Conservation (phyloP, 805 yeast species). For the Saturnispora ahearnii region DNA sequence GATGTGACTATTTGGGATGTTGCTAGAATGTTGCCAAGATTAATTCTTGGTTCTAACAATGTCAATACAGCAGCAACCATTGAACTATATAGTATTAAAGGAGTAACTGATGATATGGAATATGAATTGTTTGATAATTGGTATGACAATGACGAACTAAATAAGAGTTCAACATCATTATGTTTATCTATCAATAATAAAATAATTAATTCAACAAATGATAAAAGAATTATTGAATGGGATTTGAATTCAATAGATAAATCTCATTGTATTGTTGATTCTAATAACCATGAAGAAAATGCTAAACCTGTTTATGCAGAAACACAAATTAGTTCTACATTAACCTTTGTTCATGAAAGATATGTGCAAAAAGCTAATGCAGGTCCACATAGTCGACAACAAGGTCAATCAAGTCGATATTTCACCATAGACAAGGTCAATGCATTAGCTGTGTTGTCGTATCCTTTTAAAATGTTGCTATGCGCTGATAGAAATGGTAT, state of each 20-base stretch:
- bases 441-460: not conserved
- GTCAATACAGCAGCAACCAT: conserved; percentile 17
- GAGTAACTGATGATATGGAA: conserved; percentile 18
- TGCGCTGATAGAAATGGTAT: conserved; percentile 62
- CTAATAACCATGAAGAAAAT: conserved; percentile 6
- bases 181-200: conserved; percentile 7
- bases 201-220: conserved; percentile 15
- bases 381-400: conserved; percentile 7
- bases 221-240: conserved; percentile 30
- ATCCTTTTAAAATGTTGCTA: conserved; percentile 41
- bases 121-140: conserved; percentile 17
- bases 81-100: conserved; percentile 21
- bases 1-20: conserved; percentile 72
- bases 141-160: conserved; percentile 21
- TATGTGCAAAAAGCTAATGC: conserved; percentile 10
- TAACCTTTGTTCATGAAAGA: conserved; percentile 35
- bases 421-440: conserved; percentile 8
- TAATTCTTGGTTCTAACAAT: conserved; percentile 20
- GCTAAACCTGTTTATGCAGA: conserved; percentile 18
- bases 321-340: conserved; percentile 31
- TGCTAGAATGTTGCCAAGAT: conserved; percentile 47
- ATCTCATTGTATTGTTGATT: conserved; percentile 27
- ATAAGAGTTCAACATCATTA: conserved; percentile 13
- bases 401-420: not conserved
- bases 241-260: conserved; percentile 25